Conservation (phyloP, 192 early-diverging fungal genomes). For the Gamsiella multidivaricata region DNA sequence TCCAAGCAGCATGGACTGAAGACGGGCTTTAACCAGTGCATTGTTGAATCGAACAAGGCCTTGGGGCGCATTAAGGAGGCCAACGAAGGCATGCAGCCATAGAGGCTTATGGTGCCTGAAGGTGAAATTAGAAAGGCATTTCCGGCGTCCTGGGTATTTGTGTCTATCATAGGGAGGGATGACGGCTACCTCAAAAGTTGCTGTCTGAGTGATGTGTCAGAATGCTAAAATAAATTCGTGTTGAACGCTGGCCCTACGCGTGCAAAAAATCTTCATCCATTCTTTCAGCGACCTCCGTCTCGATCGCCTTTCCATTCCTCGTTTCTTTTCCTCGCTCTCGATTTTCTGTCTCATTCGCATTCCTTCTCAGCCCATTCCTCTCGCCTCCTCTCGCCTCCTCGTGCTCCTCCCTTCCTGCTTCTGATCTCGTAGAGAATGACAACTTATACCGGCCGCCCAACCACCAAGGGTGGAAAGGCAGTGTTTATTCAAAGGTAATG, state of each 20-base stretch:
- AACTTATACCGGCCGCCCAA: constrained; percentile 31
- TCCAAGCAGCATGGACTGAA: constrained; percentile 57
- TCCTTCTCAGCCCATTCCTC: background rate
- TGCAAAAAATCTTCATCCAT: no score
- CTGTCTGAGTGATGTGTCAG: no score
- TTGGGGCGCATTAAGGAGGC: constrained; percentile 46
- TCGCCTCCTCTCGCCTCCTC: background rate
- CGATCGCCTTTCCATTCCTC: background rate
- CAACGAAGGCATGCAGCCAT: constrained; percentile 26
- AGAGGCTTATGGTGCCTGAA: no score
- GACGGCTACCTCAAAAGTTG: no score
- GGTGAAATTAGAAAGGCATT: no score
- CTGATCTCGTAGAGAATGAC: no score
- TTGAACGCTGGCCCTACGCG: no score
- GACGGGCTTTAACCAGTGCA: constrained; percentile 50
- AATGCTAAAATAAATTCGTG: no score
- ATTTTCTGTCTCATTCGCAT: background rate
- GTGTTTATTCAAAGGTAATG: constrained; percentile 39
- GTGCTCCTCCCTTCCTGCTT: background rate
- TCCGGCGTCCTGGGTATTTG: no score
- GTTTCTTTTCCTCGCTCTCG: background rate
- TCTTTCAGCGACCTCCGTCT: no score
- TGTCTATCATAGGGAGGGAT: no score
- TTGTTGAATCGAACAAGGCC: constrained; percentile 56
- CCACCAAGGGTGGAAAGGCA: constrained; percentile 31